Conservation (phyloP, 164 flowering plant genomes). For the Macadamia tetraphylla region DNA sequence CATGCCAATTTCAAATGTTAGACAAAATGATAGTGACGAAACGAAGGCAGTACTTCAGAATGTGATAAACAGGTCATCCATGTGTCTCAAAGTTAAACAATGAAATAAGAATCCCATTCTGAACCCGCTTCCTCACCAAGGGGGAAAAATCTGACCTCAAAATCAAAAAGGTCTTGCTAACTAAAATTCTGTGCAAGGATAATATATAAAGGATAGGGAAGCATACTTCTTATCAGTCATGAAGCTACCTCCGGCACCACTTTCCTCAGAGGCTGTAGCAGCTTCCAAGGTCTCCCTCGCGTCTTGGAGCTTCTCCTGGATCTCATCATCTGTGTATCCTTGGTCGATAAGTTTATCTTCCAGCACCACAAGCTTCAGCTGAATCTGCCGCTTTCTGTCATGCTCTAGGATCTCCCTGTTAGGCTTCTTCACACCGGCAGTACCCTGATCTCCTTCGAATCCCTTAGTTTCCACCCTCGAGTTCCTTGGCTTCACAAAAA, state of each 20-base stretch:
- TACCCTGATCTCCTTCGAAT: conserved; percentile 67
- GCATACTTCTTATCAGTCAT: conserved; percentile 9
- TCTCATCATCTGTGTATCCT: conserved; percentile 81
- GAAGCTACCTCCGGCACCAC: conserved; percentile 16
- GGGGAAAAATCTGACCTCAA: background rate
- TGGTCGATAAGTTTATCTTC: conserved; percentile 80
- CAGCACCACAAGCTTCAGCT: conserved; percentile 75
- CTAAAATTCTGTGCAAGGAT: background rate
- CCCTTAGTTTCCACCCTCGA: conserved; percentile 40
- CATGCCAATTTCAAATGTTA: too few species aligned
- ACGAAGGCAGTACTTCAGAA: too few species aligned
- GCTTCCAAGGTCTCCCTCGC: conserved; percentile 52
- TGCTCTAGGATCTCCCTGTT: conserved; percentile 88
- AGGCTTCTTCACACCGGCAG: conserved; percentile 75
- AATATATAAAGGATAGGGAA: background rate
- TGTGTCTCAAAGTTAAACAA: too few species aligned
- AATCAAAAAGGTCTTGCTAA: background rate
- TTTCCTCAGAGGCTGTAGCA: conserved; percentile 39
- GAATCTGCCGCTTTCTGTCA: conserved; percentile 83
- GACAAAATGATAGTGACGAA: too few species aligned
- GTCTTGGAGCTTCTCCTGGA: conserved; percentile 55
- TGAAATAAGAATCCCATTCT: too few species aligned
- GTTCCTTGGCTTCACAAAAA: conserved; percentile 57
- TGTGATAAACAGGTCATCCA: too few species aligned
- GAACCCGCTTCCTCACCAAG: too few species aligned